Conservation (phyloP, 1,284 basidiomycete species). For the Dichomitus squalens region DNA sequence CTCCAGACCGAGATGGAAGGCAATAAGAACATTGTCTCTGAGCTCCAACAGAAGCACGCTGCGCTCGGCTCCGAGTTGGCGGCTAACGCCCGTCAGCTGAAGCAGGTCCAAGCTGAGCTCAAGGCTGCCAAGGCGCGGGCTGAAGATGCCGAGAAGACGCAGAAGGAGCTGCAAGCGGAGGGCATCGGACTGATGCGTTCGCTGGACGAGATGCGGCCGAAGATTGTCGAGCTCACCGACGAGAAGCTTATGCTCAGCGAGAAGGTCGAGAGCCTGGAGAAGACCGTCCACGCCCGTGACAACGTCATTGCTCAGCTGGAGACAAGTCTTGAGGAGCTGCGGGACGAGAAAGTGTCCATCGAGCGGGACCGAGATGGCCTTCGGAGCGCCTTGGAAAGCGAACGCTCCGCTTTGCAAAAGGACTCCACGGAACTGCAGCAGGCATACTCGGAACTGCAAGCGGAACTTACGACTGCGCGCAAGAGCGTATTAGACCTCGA, state of each 20-base stretch:
- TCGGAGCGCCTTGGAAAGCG: conserved; percentile 49
- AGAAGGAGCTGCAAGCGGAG: conserved; percentile 71
- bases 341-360: conserved; percentile 48
- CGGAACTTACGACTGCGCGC: conserved; percentile 57
- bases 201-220: conserved; percentile 83
- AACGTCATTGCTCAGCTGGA: conserved; percentile 63
- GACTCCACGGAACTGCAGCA: conserved; percentile 60
- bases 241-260: conserved; percentile 69
- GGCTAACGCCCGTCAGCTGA: conserved; percentile 55
- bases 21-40: conserved; percentile 46
- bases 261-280: conserved; percentile 56
- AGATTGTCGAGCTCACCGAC: conserved; percentile 77
- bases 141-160: conserved; percentile 71
- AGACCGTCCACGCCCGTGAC: conserved; percentile 56
- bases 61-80: conserved; percentile 56
- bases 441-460: conserved; percentile 62
- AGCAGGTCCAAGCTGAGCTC: conserved; percentile 62
- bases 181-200: conserved; percentile 72
- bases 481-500: conserved; percentile 57
- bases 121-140: conserved; percentile 62
- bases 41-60: conserved; percentile 61
- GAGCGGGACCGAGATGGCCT: conserved; percentile 47
- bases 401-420: conserved; percentile 48
- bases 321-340: conserved; percentile 52
- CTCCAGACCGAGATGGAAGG: conserved; percentile 51